A percentile compares a stretch with the other conserved stretches of the same genome.
phyloP scores from a whole-genome alignment of 345 rosid species.

The Laguncularia racemosa region DNA sequence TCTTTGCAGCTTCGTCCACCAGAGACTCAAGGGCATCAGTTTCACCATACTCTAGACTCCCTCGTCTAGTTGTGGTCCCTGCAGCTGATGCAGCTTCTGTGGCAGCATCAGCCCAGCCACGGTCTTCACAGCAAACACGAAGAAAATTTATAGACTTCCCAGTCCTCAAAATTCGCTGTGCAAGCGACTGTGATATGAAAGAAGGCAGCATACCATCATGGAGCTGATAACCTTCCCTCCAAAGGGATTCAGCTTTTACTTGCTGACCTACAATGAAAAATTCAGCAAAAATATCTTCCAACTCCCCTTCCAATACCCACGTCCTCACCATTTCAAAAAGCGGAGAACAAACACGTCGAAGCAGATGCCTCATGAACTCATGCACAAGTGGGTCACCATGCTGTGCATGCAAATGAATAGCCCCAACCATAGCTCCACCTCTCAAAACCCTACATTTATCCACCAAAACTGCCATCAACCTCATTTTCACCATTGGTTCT shows the following conservation, averaged over 20 bases:
- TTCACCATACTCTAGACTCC: slow-evolving; percentile 94
- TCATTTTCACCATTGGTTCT: slow-evolving; percentile 94
- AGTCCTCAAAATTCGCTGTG: slow-evolving; percentile 86
- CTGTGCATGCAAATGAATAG: slow-evolving; percentile 92
- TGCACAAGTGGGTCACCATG: slow-evolving; percentile 93
- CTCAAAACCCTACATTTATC: slow-evolving; percentile 84
- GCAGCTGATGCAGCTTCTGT: slow-evolving; percentile 90
- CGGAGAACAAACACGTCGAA: slow-evolving; percentile 82
- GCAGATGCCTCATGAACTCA: slow-evolving; percentile 80
- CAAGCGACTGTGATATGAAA: slow-evolving; percentile 83
- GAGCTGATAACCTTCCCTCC: slow-evolving; percentile 96
- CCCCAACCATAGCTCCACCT: slow-evolving; percentile 97
- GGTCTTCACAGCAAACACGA: slow-evolving; percentile 91
- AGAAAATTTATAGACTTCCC: slow-evolving; percentile 97
- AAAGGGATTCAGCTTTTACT: slow-evolving; percentile 88
- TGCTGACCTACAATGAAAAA: slow-evolving; percentile 87
- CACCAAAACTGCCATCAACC: slow-evolving; percentile 95
- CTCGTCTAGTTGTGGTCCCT: slow-evolving; percentile 84
- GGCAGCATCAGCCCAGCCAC: slow-evolving; percentile 94
- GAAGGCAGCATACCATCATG: slow-evolving; percentile 88
- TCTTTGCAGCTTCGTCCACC: slow-evolving; percentile 87
- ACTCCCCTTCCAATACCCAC: slow-evolving; percentile 98
- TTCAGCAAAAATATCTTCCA: slow-evolving; percentile 88
- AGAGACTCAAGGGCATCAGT: slow-evolving; percentile 91
- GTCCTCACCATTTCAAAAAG: slow-evolving; percentile 98